Conservation (phyloP, 805 yeast species). For the Candida nitratophila region DNA sequence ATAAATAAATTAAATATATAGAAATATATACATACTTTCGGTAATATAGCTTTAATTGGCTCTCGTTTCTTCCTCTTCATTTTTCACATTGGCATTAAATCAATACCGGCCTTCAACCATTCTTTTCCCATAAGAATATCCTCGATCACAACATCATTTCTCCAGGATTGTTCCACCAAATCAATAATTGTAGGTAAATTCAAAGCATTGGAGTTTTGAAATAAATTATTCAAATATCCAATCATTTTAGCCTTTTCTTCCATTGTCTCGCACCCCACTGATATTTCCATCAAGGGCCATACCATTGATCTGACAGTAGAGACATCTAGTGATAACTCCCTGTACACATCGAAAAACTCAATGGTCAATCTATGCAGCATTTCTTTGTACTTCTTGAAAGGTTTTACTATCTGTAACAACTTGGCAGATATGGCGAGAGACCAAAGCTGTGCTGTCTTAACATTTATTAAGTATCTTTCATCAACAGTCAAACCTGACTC, state of each 20-base stretch:
- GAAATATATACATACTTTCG: too few relatives aligned
- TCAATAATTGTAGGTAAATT: conserved; percentile 29
- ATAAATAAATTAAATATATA: too few relatives aligned
- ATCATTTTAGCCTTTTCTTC: conserved; percentile 22
- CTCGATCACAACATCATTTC: conserved; percentile 27
- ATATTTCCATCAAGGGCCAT: conserved; percentile 44
- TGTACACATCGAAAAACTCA: conserved; percentile 37
- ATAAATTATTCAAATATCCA: conserved; percentile 26
- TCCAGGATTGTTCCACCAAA: conserved; percentile 35
- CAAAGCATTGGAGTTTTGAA: conserved; percentile 33
- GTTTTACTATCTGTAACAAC: conserved; percentile 24
- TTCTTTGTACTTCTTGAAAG: conserved; percentile 15
- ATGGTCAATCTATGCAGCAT: conserved; percentile 19
- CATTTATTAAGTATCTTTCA: conserved; percentile 19
- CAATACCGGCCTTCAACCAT: conserved; percentile 40
- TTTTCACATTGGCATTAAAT: conserved; percentile 31
- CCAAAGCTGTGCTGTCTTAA: conserved; percentile 38
- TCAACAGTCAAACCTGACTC: conserved; percentile 1
- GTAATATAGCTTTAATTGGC: too few relatives aligned
- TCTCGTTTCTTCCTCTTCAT: too few relatives aligned
- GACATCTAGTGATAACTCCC: conserved; percentile 28
- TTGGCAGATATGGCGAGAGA: conserved; percentile 27
- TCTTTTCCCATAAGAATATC: conserved; percentile 27
- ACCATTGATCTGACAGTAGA: conserved; percentile 41
- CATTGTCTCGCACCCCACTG: conserved; percentile 28